These are phyloP conservation scores for Bolboschoenoplectus hybrid DNA, from an alignment of 202 grass and related monocot species.

Conservation along the genomic window DNA sequence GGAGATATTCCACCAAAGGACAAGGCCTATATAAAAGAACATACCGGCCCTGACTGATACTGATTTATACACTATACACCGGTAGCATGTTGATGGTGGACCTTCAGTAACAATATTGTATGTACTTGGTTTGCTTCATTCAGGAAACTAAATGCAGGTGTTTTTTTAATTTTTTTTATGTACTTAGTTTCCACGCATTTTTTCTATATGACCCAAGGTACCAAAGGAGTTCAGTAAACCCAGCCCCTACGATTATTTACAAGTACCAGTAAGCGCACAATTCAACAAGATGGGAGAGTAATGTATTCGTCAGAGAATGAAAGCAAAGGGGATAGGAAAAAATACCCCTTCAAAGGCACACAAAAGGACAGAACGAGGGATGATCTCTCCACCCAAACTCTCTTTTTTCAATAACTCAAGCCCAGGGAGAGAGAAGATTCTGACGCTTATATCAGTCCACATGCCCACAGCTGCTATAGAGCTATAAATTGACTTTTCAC, in stretches of 20 bases:
- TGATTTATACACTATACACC: background rate
- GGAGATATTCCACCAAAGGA: background rate
- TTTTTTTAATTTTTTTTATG: background rate
- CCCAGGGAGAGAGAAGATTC: conserved; percentile 87
- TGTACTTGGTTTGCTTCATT: conserved; percentile 14
- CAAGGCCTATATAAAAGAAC: background rate
- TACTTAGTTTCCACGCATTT: background rate
- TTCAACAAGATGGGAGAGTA: background rate
- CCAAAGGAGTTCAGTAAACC: background rate
- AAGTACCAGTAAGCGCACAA: background rate
- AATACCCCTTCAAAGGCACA: conserved; percentile 96
- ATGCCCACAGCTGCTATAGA: conserved; percentile 90
- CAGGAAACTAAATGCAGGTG: conserved; percentile 12
- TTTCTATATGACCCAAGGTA: conserved; percentile 9
- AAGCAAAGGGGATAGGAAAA: background rate
- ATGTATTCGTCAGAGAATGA: background rate
- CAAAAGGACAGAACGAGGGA: conserved; percentile 91
- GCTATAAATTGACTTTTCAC: conserved; percentile 66
- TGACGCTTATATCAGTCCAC: conserved; percentile 99
- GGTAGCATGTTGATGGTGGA: conserved; percentile 7
- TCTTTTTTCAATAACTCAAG: conserved; percentile 81
- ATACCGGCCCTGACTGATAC: conserved; percentile 6
- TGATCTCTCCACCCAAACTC: conserved; percentile 88
- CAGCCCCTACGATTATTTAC: background rate
- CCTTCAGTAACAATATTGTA: background rate